Percentiles rank a stretch among this genome's conserved stretches.
Conservation (phyloP, 2,329 filamentous ascomycete species). For the Ophiostoma montium region DNA sequence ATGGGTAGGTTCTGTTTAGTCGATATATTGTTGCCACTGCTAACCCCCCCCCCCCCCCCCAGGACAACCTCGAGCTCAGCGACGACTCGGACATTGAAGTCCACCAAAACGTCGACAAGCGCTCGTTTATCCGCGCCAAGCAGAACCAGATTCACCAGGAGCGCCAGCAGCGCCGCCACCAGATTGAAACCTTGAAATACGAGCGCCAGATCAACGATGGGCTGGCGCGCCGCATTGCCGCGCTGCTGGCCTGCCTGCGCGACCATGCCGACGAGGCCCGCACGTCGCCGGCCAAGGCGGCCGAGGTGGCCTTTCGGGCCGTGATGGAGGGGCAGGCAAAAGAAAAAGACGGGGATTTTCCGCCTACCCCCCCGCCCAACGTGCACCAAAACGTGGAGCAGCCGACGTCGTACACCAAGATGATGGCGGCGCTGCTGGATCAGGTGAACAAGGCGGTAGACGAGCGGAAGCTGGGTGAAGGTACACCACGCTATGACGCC, state of each 20-base stretch:
- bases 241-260: slow-evolving; percentile 60
- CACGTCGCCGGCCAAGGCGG: slow-evolving; percentile 25
- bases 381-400: slow-evolving; percentile 62
- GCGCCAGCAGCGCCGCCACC: slow-evolving; percentile 67
- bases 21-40: not conserved
- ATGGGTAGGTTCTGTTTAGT: slow-evolving; percentile 35
- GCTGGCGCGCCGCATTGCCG: slow-evolving; percentile 69
- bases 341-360: slow-evolving; percentile 58
- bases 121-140: slow-evolving; percentile 95
- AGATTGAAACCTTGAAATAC: slow-evolving; percentile 86
- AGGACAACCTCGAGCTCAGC: slow-evolving; percentile 88
- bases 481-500: too few relatives aligned
- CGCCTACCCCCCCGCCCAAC: slow-evolving; percentile 60
- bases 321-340: slow-evolving; percentile 65
- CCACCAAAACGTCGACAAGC: slow-evolving; percentile 96
- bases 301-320: slow-evolving; percentile 75
- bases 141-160: slow-evolving; percentile 94
- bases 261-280: slow-evolving; percentile 56
- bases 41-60: not conserved
- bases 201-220: slow-evolving; percentile 88
- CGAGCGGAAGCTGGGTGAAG: too few relatives aligned
- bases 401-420: slow-evolving; percentile 80
- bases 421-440: slow-evolving; percentile 95
- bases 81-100: slow-evolving; percentile 98
- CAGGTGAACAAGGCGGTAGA: slow-evolving; percentile 79